These are phyloP conservation scores for Aspergillus spinulosporus DNA, from an alignment of 2,329 filamentous ascomycete species.

Conservation along the genomic window DNA sequence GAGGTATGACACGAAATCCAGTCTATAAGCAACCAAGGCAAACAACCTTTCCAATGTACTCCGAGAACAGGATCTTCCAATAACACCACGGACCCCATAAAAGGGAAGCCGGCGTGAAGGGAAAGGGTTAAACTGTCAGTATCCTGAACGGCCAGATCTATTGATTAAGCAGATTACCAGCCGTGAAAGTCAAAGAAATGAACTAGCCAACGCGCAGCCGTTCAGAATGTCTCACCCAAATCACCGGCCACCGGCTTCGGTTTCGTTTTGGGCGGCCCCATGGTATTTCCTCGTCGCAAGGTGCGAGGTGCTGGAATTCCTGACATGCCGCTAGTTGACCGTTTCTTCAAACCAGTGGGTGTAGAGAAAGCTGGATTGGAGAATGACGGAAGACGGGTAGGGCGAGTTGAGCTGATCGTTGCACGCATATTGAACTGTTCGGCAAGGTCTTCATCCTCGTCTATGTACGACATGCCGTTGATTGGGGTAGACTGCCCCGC, in stretches of 20 bases:
- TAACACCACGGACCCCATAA: slow-evolving; percentile 12
- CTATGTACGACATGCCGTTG: slow-evolving; percentile 56
- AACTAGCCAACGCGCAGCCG: slow-evolving; percentile 5
- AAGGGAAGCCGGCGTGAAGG: slow-evolving; percentile 7
- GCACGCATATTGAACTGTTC: slow-evolving; percentile 44
- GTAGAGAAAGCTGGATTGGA: slow-evolving; percentile 50
- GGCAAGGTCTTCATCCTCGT: slow-evolving; percentile 51
- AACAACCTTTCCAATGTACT: slow-evolving; percentile 15
- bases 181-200: slow-evolving; percentile 21
- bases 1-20: slow-evolving; percentile 13
- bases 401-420: slow-evolving; percentile 30
- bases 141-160: slow-evolving; percentile 18
- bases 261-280: slow-evolving; percentile 50
- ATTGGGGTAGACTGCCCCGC: slow-evolving; percentile 58
- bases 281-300: slow-evolving; percentile 44
- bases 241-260: slow-evolving; percentile 50
- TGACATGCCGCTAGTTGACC: slow-evolving; percentile 52
- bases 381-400: slow-evolving; percentile 47
- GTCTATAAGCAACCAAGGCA: slow-evolving; percentile 21
- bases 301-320: slow-evolving; percentile 42
- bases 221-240: slow-evolving; percentile 59
- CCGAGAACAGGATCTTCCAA: slow-evolving; percentile 11
- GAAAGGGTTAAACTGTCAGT: slow-evolving; percentile 12
- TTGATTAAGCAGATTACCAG: slow-evolving; percentile 21
- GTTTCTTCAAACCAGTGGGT: slow-evolving; percentile 50